These are phyloP conservation scores for Ilex paraguariensis DNA, from an alignment of 305 asterid genomes.

Conservation along the genomic window DNA sequence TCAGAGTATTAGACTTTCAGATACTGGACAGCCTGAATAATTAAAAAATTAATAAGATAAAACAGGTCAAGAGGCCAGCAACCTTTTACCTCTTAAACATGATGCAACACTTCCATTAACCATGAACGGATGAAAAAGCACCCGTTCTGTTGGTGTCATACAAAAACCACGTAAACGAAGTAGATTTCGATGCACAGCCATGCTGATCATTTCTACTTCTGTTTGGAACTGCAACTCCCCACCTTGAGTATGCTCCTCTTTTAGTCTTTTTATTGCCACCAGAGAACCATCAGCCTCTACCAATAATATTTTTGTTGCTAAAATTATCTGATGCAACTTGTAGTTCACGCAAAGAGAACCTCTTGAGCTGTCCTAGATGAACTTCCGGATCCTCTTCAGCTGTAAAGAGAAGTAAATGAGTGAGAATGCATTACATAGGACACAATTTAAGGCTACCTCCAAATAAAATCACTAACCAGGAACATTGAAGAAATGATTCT, in stretches of 20 bases:
- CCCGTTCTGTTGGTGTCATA: slow-evolving; percentile 78
- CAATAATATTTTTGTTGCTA: slow-evolving; percentile 56
- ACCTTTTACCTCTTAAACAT: slow-evolving; percentile 64
- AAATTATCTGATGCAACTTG: slow-evolving; percentile 76
- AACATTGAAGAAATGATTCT: slow-evolving; percentile 81
- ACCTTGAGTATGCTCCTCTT: slow-evolving; percentile 70
- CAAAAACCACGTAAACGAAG: slow-evolving; percentile 86
- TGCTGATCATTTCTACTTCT: slow-evolving; percentile 80
- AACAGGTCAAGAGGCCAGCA: no score
- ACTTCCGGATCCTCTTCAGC: slow-evolving; percentile 92
- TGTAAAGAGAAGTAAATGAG: slow-evolving; percentile 24
- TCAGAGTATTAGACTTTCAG: no score
- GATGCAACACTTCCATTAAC: slow-evolving; percentile 88
- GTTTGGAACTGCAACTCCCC: slow-evolving; percentile 87
- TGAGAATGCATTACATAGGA: slow-evolving; percentile 2
- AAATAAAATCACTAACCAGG: slow-evolving; percentile 51
- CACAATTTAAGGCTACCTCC: background rate
- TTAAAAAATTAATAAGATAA: no score
- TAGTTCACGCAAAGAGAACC: slow-evolving; percentile 72
- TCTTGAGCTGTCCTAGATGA: slow-evolving; percentile 78
- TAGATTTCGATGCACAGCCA: slow-evolving; percentile 80
- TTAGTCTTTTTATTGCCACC: slow-evolving; percentile 81
- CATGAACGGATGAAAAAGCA: slow-evolving; percentile 87
- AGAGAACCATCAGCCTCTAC: slow-evolving; percentile 71
- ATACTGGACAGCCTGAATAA: no score